Evolutionary conservation across 768 basidiomycete species (phyloP), one percentile per base, ranked within the genome.

Genomic region (Xanthoconium purpureum): DNA sequence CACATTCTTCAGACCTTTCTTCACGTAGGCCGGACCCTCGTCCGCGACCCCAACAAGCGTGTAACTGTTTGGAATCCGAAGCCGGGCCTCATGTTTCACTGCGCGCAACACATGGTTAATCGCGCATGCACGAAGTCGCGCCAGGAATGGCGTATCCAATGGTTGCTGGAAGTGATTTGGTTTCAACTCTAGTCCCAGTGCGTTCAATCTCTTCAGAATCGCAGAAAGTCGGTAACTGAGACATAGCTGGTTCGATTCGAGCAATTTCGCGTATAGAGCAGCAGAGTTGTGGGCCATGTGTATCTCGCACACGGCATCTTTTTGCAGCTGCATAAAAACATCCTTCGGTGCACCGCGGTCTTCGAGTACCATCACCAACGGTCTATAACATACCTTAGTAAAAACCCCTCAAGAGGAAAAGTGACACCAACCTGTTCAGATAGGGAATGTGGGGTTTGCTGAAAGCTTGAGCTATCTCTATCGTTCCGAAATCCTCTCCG

Each of bases 31-130:
- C 0, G 85, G 83, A 1, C 89, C 89, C 70, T 93, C 89, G 62
- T 94, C 92, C 5, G 89, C 87, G 10, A 94, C 80, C 1, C 93
- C 92, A 11, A 92, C 88, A 1, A 94, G 77, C 28, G 84, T 76
- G 56, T 83, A 83, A 56, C 84, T 85, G 1, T 83, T 73, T 0
- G 85, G 85, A 12, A 94, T 79, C 4, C 78, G 82, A 29, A 94
- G 89, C 9, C 89, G 78, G 0, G 91, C 91, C 39, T 78, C 74
- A 61, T 89, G 83, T 62, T 93, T 93, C 63, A 94, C 82, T 42
- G 84, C 83, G 6, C 90, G 80, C 38, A 94, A 71, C 13, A 88
- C 80, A 57, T 84, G 81, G 46, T 80, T 81, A 70, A 83, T 82
- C 0, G 85, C 79, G 35, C 84, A 82, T 37, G 82, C 73, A n/a